phyloP scores from a whole-genome alignment of 345 rosid species.

The Melaleuca quinquenervia region DNA sequence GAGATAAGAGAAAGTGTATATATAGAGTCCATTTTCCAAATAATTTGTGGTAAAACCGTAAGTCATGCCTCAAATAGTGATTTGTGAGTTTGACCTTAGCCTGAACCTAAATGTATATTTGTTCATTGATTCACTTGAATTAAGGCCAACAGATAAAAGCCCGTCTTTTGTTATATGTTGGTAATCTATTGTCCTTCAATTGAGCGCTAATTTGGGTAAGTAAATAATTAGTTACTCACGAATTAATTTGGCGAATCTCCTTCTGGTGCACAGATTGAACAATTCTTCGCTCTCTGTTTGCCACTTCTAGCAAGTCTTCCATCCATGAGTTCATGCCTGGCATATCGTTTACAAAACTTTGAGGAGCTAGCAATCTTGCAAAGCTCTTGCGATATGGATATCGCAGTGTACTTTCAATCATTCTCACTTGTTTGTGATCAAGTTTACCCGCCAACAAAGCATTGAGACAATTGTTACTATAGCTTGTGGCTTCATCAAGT shows the following conservation, averaged over 20 bases:
- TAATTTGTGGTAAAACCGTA: not conserved
- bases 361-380: not conserved
- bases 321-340: not conserved
- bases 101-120: not conserved
- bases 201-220: not conserved
- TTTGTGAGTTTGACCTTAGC: not conserved
- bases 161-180: not conserved
- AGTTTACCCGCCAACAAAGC: not conserved
- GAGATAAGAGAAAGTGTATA: not conserved
- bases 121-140: not conserved
- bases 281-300: not conserved
- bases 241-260: not conserved
- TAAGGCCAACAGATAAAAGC: not conserved
- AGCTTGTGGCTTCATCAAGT: slow-evolving; percentile 20
- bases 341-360: not conserved
- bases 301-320: slow-evolving; percentile 5
- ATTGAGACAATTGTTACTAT: not conserved
- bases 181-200: not conserved
- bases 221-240: not conserved
- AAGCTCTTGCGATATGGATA: slow-evolving; percentile 4
- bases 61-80: not conserved
- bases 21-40: not conserved
- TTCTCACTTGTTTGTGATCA: not conserved
- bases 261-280: not conserved
- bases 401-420: not conserved